phyloP scores from a whole-genome alignment of 1,139 yeast genomes.

The Suhomyces anneliseae region DNA sequence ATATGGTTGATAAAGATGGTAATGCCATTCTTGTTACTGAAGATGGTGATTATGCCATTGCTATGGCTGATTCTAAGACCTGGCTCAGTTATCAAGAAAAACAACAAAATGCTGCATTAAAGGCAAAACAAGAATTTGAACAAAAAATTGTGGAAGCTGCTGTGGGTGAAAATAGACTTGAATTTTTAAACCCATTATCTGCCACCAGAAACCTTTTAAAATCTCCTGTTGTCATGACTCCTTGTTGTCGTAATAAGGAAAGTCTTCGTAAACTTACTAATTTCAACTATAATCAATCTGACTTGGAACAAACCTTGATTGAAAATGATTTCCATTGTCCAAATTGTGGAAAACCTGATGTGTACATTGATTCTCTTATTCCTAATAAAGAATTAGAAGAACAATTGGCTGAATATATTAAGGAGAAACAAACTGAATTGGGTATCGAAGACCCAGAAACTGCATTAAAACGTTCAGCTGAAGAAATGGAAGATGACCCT shows the following conservation, averaged over 20 bases:
- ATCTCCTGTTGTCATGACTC: constrained; percentile 77
- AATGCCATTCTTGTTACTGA: constrained; percentile 83
- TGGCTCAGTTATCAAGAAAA: constrained; percentile 87
- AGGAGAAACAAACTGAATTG: constrained; percentile 41
- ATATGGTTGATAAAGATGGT: constrained; percentile 59
- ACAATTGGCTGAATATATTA: constrained; percentile 53
- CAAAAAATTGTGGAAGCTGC: constrained; percentile 33
- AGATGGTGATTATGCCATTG: constrained; percentile 93
- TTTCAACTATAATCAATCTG: constrained; percentile 39
- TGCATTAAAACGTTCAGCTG: constrained; percentile 26
- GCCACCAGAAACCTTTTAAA: constrained; percentile 61
- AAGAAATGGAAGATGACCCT: constrained; percentile 19
- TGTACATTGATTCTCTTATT: constrained; percentile 69
- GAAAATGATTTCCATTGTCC: constrained; percentile 93
- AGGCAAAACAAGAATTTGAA: constrained; percentile 46
- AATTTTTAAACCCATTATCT: constrained; percentile 58
- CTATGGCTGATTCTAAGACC: constrained; percentile 88
- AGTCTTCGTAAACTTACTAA: constrained; percentile 55
- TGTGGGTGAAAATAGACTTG: constrained; percentile 42
- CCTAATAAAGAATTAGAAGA: constrained; percentile 59
- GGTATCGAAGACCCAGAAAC: constrained; percentile 40
- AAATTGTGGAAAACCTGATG: constrained; percentile 71
- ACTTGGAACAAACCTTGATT: constrained; percentile 67
- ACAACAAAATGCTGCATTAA: constrained; percentile 52
- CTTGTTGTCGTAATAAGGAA: constrained; percentile 65